Evolutionary conservation across 225 moss, liverwort and hornwort species (phyloP).

Genomic region (Ulota crispa): DNA sequence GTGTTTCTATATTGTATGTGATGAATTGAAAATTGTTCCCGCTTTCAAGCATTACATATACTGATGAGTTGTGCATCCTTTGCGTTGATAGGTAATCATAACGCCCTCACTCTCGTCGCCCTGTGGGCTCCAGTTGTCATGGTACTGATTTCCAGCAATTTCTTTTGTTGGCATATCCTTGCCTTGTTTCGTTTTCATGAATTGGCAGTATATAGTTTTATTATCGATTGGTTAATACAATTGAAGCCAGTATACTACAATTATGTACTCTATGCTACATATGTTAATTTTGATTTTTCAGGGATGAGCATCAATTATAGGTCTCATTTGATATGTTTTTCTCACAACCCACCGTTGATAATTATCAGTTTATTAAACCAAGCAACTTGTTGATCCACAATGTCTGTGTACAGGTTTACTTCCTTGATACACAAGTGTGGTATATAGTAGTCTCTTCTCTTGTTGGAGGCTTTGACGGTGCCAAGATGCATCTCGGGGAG

Average conservation of each 20-base stretch:
- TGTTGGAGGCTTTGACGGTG: conserved; percentile 86
- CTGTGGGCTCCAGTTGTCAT: conserved; percentile 94
- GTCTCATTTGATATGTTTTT: not conserved
- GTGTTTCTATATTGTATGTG: not conserved
- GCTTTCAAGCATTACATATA: not conserved
- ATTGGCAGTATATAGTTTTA: not conserved
- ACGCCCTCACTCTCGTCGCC: conserved; percentile 78
- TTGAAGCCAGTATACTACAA: not conserved
- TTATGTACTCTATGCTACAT: not conserved
- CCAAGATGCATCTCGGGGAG: conserved; percentile 87
- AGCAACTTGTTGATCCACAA: conserved; percentile 4
- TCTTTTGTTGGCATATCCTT: not conserved
- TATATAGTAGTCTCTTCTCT: conserved; percentile 81
- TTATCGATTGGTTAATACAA: not conserved
- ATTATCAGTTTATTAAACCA: not conserved
- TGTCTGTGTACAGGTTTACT: conserved; percentile 72
- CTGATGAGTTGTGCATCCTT: conserved; percentile 22
- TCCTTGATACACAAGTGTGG: conserved; percentile 98
- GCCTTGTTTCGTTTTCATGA: not conserved
- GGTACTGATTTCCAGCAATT: conserved; percentile 49
- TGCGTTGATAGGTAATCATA: conserved; percentile 70
- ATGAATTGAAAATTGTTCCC: conserved; percentile 6
- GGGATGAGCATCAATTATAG: not conserved
- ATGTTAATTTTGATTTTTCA: not conserved
- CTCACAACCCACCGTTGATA: not conserved